Percentiles rank a stretch among this genome's conserved stretches.
phyloP scores from a whole-genome alignment of 805 yeast genomes.

The Kodamaea kakaduensis region DNA sequence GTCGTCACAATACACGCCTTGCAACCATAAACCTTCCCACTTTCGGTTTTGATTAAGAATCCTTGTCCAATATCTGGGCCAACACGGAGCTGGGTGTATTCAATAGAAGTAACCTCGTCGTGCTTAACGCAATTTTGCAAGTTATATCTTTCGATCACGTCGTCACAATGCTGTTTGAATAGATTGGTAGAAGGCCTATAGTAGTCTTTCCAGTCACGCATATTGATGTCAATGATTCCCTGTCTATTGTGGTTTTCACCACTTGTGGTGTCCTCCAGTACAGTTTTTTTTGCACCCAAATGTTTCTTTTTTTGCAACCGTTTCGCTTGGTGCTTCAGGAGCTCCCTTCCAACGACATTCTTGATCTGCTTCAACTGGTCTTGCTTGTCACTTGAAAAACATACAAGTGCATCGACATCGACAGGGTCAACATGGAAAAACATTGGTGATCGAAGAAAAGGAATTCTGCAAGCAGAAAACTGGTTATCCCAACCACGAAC shows the following conservation, averaged over 20 bases:
- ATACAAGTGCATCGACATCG: constrained; percentile 41
- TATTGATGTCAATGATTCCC: constrained; percentile 39
- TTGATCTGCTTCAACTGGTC: constrained; percentile 37
- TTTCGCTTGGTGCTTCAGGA: constrained; percentile 37
- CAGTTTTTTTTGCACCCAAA: background rate
- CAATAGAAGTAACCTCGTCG: constrained; percentile 31
- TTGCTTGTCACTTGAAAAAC: constrained; percentile 28
- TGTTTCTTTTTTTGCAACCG: constrained; percentile 12
- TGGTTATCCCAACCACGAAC: constrained; percentile 44
- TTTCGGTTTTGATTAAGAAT: constrained; percentile 27
- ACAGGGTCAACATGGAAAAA: constrained; percentile 46
- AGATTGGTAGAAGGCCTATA: constrained; percentile 40
- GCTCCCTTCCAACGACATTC: constrained; percentile 43
- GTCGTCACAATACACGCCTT: constrained; percentile 31
- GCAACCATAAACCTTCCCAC: constrained; percentile 32
- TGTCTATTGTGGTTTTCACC: constrained; percentile 22
- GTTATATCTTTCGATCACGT: constrained; percentile 29
- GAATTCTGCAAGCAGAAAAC: constrained; percentile 39
- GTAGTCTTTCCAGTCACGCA: constrained; percentile 43
- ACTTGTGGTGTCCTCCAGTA: background rate
- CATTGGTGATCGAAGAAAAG: constrained; percentile 44
- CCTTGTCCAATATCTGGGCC: constrained; percentile 26
- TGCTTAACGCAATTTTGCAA: constrained; percentile 26
- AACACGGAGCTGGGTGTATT: constrained; percentile 23
- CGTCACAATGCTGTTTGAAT: constrained; percentile 37